A percentile compares a stretch with the other conserved stretches of the same genome.
Evolutionary conservation across 2,329 filamentous ascomycete genomes (phyloP).

Genomic region (Zymoseptoria pseudotritici): DNA sequence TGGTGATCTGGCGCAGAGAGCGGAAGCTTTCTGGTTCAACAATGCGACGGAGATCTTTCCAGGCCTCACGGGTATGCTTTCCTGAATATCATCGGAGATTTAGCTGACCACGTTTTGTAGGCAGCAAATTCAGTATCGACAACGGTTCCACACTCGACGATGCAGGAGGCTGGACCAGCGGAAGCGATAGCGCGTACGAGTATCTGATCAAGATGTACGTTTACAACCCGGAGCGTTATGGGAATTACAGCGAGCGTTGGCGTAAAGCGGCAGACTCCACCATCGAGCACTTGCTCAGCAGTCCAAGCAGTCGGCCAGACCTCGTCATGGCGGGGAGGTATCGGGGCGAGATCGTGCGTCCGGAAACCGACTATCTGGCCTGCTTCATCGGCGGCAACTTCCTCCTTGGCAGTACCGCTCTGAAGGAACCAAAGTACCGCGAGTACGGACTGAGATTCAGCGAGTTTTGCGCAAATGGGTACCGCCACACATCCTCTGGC

Average conservation of each 20-base stretch:
- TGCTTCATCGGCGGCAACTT: constrained; percentile 31
- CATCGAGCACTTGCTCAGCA: constrained; percentile 20
- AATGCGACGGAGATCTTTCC: constrained; percentile 18
- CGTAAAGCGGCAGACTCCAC: constrained; percentile 25
- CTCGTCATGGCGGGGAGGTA: constrained; percentile 2
- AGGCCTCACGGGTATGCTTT: constrained; percentile 23
- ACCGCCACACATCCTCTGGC: constrained; percentile 1
- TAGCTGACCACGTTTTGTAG: too few species aligned
- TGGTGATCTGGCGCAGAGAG: constrained; percentile 8
- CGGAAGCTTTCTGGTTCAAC: constrained; percentile 11
- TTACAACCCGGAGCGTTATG: constrained; percentile 20
- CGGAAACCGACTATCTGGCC: constrained; percentile 22
- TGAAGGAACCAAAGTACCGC: background rate
- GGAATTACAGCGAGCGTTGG: constrained; percentile 24
- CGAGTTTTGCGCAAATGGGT: constrained; percentile 7
- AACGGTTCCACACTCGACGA: constrained; percentile 22
- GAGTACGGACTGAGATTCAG: constrained; percentile 1
- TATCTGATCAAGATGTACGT: constrained; percentile 30
- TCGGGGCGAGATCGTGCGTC: constrained; percentile 2
- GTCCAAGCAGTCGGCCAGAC: background rate
- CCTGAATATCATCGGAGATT: too few species aligned
- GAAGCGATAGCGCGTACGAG: constrained; percentile 28
- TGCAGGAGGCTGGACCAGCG: constrained; percentile 27
- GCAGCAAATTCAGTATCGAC: constrained; percentile 16
- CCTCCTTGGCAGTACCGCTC: constrained; percentile 23